These are phyloP conservation scores for Pseudonitzschia multiseries DNA, from an alignment of 108 stramenopile species.

Conservation along the genomic window DNA sequence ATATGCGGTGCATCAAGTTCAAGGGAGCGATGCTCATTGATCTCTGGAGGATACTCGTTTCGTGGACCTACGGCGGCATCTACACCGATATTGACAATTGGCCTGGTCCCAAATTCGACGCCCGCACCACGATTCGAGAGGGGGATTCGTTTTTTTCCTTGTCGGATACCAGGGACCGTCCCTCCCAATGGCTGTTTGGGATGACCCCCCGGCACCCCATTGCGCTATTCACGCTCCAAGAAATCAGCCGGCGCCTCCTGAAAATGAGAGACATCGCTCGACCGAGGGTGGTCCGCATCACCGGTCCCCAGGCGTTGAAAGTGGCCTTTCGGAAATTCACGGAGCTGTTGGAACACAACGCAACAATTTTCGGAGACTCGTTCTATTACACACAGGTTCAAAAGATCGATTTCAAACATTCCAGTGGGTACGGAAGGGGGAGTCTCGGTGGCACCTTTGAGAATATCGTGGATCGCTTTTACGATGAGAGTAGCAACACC, in stretches of 20 bases:
- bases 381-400: slow-evolving; percentile 9
- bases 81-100: slow-evolving; percentile 33
- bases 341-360: background rate
- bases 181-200: slow-evolving; percentile 50
- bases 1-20: slow-evolving; percentile 34
- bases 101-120: slow-evolving; percentile 16
- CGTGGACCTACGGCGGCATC: slow-evolving; percentile 27
- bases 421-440: background rate
- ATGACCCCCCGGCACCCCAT: slow-evolving; percentile 38
- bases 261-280: slow-evolving; percentile 25
- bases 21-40: slow-evolving; percentile 38
- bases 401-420: background rate
- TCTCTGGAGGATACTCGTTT: slow-evolving; percentile 30
- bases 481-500: background rate
- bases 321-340: background rate
- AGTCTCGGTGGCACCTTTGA: background rate
- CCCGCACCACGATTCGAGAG: slow-evolving; percentile 17
- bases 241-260: slow-evolving; percentile 36
- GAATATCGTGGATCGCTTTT: background rate
- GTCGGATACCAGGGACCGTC: slow-evolving; percentile 33
- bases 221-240: slow-evolving; percentile 33
- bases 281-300: slow-evolving; percentile 37
- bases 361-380: slow-evolving; percentile 9
- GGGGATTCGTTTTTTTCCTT: slow-evolving; percentile 27
- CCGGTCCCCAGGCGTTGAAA: slow-evolving; percentile 47